Base-by-base conservation (phyloP, 2,329 filamentous ascomycete genomes). In the Didymella pomorum region DNA sequence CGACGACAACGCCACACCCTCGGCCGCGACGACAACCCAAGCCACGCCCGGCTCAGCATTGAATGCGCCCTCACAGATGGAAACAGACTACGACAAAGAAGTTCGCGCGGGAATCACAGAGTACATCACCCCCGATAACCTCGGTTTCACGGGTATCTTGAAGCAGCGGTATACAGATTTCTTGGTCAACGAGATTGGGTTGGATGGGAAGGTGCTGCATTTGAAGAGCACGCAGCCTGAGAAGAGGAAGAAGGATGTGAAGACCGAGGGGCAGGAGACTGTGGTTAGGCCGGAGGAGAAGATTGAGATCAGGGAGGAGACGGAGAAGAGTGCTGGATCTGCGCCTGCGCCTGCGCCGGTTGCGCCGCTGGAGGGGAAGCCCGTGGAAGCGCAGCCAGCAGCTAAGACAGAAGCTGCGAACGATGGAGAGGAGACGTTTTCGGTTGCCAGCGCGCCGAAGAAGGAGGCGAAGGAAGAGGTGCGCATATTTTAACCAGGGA, bases 81-180 rank as follows among this genome's bases (percentile, higher is more conserved):
- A 73, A 21, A 62, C 56, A 16, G 75, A 78, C 51, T 55, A 73
- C 23, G 73, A 77, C 43, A 78, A 79, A 33, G 81, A 83, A 63
- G 62, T 71, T 12, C 75, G 76, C 44, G 80, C 79, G 1, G 89
- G 89, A 26, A 91, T 92, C 64, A 85, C 84, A 9, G 82, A 86
- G 63, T 90, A 85, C 72, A 84, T 89, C 16, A 85, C 82, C 44
- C 77, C 81, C 1, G 75, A 82, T n/a, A 81, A 83, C 29, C 76
- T 81, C 54, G 86, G 87, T 1, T 91, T 91, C 64, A 76, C 79
- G 14, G 89, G 88, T 18, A 80, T 88, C 14, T 69, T 91, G 69
- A 92, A 92, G 80, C 87, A 89, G 71, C 83, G 87, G 65, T 97
- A 93, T 76, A 94, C 93, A 4, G 93, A 97, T 75, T 97, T 97